Conservation (phyloP, 116 monocot genomes). For the Phalaenopsis hybrid region DNA sequence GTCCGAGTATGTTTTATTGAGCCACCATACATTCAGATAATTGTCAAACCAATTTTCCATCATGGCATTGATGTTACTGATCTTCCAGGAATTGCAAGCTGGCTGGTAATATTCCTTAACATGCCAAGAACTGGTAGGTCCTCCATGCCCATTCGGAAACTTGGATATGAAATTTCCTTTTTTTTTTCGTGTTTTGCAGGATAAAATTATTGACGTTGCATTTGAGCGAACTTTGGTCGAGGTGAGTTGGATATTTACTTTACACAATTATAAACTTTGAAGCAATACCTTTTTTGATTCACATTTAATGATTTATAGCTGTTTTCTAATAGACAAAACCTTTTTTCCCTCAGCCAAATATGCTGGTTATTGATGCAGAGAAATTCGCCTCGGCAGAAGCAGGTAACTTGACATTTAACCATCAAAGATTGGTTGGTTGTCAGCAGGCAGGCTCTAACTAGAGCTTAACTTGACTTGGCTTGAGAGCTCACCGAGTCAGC, state of each 20-base stretch:
- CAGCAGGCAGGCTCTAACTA: no score
- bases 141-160: background rate
- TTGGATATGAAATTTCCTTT: background rate
- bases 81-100: constrained; percentile 63
- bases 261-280: background rate
- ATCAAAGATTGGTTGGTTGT: background rate
- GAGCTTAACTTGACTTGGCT: no score
- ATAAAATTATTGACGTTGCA: constrained; percentile 65
- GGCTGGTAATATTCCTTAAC: constrained; percentile 36
- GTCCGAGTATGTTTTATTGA: constrained; percentile 68
- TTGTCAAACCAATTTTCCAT: constrained; percentile 55
- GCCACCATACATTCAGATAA: constrained; percentile 82
- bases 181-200: constrained; percentile 28
- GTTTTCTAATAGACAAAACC: background rate
- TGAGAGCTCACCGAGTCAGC: no score
- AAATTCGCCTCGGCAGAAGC: constrained; percentile 51
- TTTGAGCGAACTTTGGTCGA: constrained; percentile 89
- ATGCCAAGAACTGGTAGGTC: background rate
- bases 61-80: constrained; percentile 70
- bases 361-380: constrained; percentile 79
- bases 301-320: background rate
- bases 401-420: constrained; percentile 34
- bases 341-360: constrained; percentile 63
- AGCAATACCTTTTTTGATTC: background rate
- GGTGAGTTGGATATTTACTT: constrained; percentile 27